Conservation (phyloP, 805 yeast genomes). For the Candida ulmi region DNA sequence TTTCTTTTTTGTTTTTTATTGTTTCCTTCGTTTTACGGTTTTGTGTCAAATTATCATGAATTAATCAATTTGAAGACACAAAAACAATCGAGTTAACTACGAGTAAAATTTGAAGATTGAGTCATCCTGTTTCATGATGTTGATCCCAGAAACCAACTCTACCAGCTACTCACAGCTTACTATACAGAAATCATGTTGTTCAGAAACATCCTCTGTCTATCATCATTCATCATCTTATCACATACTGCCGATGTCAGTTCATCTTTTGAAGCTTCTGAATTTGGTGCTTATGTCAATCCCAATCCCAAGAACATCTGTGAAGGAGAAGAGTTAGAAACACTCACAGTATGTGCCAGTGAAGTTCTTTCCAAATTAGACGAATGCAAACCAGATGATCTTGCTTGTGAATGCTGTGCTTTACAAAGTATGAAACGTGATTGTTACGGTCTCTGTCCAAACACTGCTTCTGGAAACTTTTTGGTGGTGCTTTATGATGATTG, state of each 20-base stretch:
- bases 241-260: slow-evolving; percentile 14
- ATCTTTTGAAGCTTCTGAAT: slow-evolving; percentile 23
- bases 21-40: no score
- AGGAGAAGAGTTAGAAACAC: slow-evolving; percentile 36
- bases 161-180: no score
- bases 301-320: slow-evolving; percentile 41
- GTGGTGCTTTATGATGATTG: slow-evolving; percentile 42
- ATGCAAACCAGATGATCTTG: slow-evolving; percentile 48
- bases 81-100: no score
- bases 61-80: no score
- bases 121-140: no score
- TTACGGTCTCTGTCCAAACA: slow-evolving; percentile 43
- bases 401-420: slow-evolving; percentile 53
- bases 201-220: neutral
- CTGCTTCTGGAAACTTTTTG: slow-evolving; percentile 40
- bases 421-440: slow-evolving; percentile 42
- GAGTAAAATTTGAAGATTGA: no score
- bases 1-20: no score
- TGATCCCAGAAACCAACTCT: no score
- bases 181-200: neutral
- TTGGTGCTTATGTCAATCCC: slow-evolving; percentile 40
- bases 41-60: no score
- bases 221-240: neutral
- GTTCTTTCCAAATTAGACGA: slow-evolving; percentile 40
- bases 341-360: slow-evolving; percentile 41